Percentiles rank a stretch among this genome's conserved stretches.
phyloP scores from a whole-genome alignment of 805 yeast genomes.

The Metschnikowia peoriensis region DNA sequence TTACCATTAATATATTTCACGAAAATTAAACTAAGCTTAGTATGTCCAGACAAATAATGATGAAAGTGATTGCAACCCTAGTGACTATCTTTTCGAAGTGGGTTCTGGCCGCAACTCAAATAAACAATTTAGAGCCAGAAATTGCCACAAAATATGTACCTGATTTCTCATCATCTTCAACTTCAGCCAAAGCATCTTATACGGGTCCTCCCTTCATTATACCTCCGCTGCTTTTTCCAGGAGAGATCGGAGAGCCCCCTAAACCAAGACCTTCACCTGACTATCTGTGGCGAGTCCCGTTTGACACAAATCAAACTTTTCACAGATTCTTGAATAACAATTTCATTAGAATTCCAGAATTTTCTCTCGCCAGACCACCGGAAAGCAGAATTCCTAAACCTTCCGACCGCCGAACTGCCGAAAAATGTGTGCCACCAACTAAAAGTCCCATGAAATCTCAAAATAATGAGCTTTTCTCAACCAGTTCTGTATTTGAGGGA shows the following conservation, averaged over 20 bases:
- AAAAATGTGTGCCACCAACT: not conserved
- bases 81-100: no score
- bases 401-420: no score
- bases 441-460: not conserved
- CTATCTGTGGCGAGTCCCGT: not conserved
- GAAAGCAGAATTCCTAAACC: no score
- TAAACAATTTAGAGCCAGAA: not conserved
- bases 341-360: no score
- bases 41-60: no score
- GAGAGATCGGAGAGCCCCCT: not conserved
- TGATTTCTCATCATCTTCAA: not conserved
- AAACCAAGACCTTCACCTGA: not conserved
- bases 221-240: not conserved
- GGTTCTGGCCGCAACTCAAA: not conserved
- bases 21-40: no score
- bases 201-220: not conserved
- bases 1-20: no score
- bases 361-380: no score
- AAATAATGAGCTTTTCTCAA: not conserved
- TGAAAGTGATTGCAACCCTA: not conserved
- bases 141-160: not conserved
- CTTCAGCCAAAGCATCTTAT: not conserved
- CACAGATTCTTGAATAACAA: no score
- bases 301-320: not conserved
- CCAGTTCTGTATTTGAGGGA: conserved; percentile 27